A percentile compares a stretch with the other conserved stretches of the same genome.
phyloP scores from a whole-genome alignment of 2,329 filamentous ascomycete genomes.

The Cadophora luteo-olivacea region DNA sequence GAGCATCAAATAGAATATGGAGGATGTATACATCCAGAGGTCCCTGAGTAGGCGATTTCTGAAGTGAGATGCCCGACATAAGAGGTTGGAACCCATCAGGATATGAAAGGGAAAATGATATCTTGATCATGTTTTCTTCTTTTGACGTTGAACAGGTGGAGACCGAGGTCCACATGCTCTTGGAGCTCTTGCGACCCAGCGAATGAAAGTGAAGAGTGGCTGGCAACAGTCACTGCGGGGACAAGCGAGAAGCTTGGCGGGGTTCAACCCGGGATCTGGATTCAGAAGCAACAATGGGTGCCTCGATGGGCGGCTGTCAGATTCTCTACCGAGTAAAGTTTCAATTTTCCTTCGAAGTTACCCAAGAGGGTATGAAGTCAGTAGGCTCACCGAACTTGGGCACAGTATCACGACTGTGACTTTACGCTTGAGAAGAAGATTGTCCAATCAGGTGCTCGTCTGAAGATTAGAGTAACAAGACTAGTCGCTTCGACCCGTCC shows the following conservation, averaged over 20 bases:
- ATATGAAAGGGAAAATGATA: neutral
- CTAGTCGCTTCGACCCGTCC: neutral
- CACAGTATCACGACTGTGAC: no score
- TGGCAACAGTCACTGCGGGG: neutral
- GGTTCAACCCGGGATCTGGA: neutral
- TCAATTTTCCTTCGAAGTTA: no score
- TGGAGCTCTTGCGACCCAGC: neutral
- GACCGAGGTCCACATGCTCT: neutral
- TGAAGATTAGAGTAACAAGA: no score
- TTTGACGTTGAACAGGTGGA: neutral
- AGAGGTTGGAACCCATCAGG: neutral
- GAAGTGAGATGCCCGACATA: constrained; percentile 1
- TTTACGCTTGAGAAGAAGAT: no score
- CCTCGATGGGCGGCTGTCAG: no score
- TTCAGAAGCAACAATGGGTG: neutral
- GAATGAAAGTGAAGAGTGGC: neutral
- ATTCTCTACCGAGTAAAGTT: no score
- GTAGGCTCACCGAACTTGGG: no score
- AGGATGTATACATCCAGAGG: neutral
- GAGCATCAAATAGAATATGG: neutral
- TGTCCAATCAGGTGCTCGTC: no score
- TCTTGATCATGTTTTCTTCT: neutral
- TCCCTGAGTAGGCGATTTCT: neutral
- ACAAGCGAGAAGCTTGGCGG: neutral
- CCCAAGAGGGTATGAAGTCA: no score